Percentiles rank a stretch among this genome's conserved stretches.
Evolutionary conservation across 1,284 basidiomycete genomes (phyloP).

Genomic region (Puccinia horiana): DNA sequence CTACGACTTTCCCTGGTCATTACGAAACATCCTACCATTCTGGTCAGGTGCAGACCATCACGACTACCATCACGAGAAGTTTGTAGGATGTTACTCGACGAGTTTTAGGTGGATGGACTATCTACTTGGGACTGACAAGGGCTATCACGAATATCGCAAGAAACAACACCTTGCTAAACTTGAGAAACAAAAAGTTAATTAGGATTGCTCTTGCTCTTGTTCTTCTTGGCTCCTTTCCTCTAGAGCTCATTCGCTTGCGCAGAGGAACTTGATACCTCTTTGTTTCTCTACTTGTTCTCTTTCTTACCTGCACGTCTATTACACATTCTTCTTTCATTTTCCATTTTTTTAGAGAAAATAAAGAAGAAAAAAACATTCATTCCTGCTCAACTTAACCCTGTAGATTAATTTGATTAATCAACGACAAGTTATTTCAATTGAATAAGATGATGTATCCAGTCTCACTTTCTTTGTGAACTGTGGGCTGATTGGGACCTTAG

Average conservation of each 20-base stretch:
- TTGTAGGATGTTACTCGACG: slow-evolving; percentile 66
- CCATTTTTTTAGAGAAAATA: no score
- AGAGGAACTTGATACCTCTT: not conserved
- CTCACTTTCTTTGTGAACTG: no score
- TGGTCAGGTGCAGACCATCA: slow-evolving; percentile 98
- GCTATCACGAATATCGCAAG: slow-evolving; percentile 65
- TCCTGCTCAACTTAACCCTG: not conserved
- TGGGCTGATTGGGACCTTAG: no score
- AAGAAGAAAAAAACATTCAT: no score
- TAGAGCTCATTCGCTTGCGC: not conserved
- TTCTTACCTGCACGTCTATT: not conserved
- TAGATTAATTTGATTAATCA: no score
- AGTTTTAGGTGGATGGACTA: slow-evolving; percentile 90
- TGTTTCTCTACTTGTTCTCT: not conserved
- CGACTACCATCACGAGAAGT: slow-evolving; percentile 48
- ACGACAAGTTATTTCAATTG: no score
- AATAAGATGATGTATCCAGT: no score
- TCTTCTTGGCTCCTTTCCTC: not conserved
- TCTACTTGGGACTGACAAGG: slow-evolving; percentile 79
- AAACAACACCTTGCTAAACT: slow-evolving; percentile 41
- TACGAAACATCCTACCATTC: slow-evolving; percentile 90
- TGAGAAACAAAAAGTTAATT: not conserved
- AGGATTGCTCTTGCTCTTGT: not conserved
- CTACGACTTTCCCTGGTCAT: slow-evolving; percentile 72
- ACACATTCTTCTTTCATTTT: not conserved